These are phyloP conservation scores for Arthroderma sp. DNA, from an alignment of 2,329 filamentous ascomycete genomes.

Conservation along the genomic window DNA sequence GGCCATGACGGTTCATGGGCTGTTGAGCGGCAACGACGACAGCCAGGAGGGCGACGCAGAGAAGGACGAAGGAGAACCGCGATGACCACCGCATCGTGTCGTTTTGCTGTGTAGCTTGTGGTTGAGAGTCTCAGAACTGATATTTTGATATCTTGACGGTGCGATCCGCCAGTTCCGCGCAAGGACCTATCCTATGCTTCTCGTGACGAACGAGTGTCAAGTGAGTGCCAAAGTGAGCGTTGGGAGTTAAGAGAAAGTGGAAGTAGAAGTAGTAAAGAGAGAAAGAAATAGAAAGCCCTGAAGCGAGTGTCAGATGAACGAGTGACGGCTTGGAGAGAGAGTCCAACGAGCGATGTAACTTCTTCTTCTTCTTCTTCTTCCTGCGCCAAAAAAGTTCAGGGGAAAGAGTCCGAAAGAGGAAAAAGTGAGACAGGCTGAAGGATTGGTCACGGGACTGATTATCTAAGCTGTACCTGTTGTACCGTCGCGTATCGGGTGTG, in stretches of 20 bases:
- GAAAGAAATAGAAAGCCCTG: background rate
- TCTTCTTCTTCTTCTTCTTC: background rate
- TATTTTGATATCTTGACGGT: background rate
- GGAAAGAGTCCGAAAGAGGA: background rate
- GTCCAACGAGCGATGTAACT: background rate
- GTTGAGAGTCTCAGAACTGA: too few relatives aligned
- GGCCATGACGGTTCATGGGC: background rate
- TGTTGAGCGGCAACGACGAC: slow-evolving; percentile 7
- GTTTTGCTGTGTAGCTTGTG: background rate
- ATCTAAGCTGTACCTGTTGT: background rate
- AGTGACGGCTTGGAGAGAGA: background rate
- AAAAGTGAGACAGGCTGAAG: slow-evolving; percentile 1
- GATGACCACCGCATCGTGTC: slow-evolving; percentile 15
- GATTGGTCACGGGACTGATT: background rate
- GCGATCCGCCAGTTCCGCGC: background rate
- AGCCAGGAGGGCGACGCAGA: slow-evolving; percentile 13
- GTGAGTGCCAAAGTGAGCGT: too few relatives aligned
- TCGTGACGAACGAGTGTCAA: too few relatives aligned
- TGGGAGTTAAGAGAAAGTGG: too few relatives aligned
- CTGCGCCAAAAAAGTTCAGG: background rate
- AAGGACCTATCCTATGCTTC: too few relatives aligned
- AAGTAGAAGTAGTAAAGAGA: too few relatives aligned
- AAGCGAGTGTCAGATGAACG: background rate
- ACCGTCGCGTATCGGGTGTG: background rate
- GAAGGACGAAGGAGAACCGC: slow-evolving; percentile 12